A percentile compares a stretch with the other conserved stretches of the same genome.
Evolutionary conservation across 1,284 basidiomycete genomes (phyloP).

Genomic region (Pseudozyma sp.): DNA sequence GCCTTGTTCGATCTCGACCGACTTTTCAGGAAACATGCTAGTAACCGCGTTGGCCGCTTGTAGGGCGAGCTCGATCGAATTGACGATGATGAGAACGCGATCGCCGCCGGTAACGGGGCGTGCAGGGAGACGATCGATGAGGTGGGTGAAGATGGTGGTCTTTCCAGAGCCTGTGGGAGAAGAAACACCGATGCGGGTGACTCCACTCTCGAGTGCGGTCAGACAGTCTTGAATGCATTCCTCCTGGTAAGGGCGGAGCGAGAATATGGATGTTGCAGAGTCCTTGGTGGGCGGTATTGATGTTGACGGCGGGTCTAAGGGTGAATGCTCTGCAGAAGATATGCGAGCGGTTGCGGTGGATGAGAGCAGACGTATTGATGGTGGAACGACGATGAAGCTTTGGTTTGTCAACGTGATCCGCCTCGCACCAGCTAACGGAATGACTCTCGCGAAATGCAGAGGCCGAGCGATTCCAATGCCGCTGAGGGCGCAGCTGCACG

Average conservation of each 20-base stretch:
- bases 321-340: background rate
- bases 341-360: background rate
- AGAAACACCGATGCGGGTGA: constrained; percentile 87
- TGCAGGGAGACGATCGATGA: constrained; percentile 52
- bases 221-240: constrained; percentile 84
- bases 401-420: background rate
- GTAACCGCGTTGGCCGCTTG: constrained; percentile 84
- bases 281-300: background rate
- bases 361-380: constrained; percentile 6
- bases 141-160: constrained; percentile 80
- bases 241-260: constrained; percentile 84
- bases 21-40: constrained; percentile 78
- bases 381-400: background rate
- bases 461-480: background rate
- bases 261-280: constrained; percentile 4
- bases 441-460: background rate
- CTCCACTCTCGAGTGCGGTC: constrained; percentile 76
- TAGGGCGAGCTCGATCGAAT: constrained; percentile 85
- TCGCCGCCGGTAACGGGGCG: constrained; percentile 45
- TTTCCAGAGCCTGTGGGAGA: constrained; percentile 87
- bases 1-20: constrained; percentile 92
- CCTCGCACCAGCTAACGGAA: background rate
- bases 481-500: background rate
- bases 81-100: constrained; percentile 84
- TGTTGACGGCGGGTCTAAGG: background rate